These are phyloP conservation scores for Cadophora sp. DNA, from an alignment of 2,329 filamentous ascomycete genomes.

Conservation along the genomic window DNA sequence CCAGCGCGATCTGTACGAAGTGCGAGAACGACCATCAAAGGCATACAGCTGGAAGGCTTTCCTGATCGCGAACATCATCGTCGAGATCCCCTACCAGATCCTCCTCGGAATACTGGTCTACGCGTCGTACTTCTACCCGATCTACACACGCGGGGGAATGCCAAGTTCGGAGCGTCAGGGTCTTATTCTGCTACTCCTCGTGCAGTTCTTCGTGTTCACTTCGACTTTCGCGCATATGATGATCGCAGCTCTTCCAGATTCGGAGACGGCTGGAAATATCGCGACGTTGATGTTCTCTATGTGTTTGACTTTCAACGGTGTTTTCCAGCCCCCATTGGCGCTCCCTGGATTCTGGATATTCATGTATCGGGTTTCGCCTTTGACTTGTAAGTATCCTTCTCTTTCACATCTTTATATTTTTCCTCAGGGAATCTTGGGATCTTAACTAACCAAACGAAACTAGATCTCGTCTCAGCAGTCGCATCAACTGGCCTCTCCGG, in stretches of 20 bases:
- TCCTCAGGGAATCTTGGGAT: too few species aligned
- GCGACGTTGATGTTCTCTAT: constrained; percentile 79
- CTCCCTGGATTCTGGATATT: constrained; percentile 84
- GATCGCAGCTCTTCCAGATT: constrained; percentile 77
- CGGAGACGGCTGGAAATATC: constrained; percentile 79
- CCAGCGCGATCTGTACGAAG: constrained; percentile 73
- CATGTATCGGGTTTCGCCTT: constrained; percentile 76
- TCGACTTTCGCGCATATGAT: constrained; percentile 85
- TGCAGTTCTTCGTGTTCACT: constrained; percentile 80
- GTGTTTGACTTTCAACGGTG: constrained; percentile 77
- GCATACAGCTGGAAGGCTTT: constrained; percentile 48
- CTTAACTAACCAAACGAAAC: constrained; percentile 42
- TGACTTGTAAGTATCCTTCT: constrained; percentile 43
- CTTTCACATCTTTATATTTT: not conserved
- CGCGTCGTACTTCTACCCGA: constrained; percentile 82
- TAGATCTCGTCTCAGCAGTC: constrained; percentile 76
- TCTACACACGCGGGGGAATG: constrained; percentile 68
- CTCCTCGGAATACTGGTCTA: constrained; percentile 78
- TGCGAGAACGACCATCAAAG: constrained; percentile 46
- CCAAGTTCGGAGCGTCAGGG: constrained; percentile 44
- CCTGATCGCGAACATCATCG: constrained; percentile 62
- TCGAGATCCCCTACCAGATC: constrained; percentile 86
- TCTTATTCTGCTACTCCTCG: constrained; percentile 79
- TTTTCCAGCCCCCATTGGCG: constrained; percentile 67
- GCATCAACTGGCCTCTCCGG: constrained; percentile 74